These are phyloP conservation scores for Pichia nakasei DNA, from an alignment of 805 yeast genomes.

Conservation along the genomic window DNA sequence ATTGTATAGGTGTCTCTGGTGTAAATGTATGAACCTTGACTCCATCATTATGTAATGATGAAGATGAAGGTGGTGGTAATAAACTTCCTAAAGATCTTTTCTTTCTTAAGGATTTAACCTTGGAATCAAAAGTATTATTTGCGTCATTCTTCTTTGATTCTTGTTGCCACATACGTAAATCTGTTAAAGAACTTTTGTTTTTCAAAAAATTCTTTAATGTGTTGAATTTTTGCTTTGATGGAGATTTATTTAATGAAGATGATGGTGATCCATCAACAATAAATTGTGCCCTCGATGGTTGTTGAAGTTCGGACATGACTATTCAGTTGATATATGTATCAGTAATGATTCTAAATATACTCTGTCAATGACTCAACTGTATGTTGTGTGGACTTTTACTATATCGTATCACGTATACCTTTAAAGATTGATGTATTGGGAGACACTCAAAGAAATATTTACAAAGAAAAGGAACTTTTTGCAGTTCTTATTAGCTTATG, in stretches of 20 bases:
- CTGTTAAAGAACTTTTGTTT: conserved; percentile 7
- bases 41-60: not conserved
- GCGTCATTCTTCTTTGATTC: conserved; percentile 1
- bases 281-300: not conserved
- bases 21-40: not conserved
- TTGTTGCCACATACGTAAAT: conserved; percentile 3
- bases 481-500: too few species aligned
- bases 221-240: conserved; percentile 5
- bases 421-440: too few species aligned
- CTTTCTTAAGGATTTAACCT: conserved; percentile 1
- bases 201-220: conserved; percentile 10
- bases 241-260: conserved; percentile 3
- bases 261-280: not conserved
- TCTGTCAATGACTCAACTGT: too few species aligned
- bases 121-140: not conserved
- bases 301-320: not conserved
- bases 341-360: too few species aligned
- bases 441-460: too few species aligned
- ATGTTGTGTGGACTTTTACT: too few species aligned
- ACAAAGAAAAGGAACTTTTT: too few species aligned
- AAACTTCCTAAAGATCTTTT: conserved; percentile 6
- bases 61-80: not conserved
- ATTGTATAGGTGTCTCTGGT: not conserved
- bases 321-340: too few species aligned
- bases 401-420: too few species aligned